Evolutionary conservation across 805 yeast species (phyloP), one percentile per base, ranked within the genome.

Genomic region (Yarrowia hollandica): DNA sequence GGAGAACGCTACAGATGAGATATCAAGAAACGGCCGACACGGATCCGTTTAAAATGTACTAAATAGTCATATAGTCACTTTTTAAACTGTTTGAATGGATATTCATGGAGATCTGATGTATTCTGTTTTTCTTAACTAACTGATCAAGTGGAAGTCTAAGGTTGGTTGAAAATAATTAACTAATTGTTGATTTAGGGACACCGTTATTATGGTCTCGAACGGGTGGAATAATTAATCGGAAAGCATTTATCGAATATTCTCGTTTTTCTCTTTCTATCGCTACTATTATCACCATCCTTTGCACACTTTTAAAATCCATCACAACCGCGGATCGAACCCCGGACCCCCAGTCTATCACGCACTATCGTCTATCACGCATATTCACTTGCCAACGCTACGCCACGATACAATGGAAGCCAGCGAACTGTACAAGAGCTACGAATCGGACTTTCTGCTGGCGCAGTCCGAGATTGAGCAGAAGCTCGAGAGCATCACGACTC

Each of bases 371-470:
- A 48, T 44, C 54, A 44, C 54, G 54, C 54, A 44, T 44, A 15
- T 14, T 4, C 12, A 5, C 22, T 26, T 12, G 33, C 15, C 19
- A 37, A n/a, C 18, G n/a, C 25, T 10, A 8, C 35, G 37, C 28
- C 54, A 44, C 54, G 26, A 30, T 37, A 44, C 34, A 9, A 48
- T 48, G 55, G 55, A 48, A 22, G 55, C 55, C 35, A 33, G 30
- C 21, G 86, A 83, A 25, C 72, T 84, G 67, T 84, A 86, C 67
- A 73, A 76, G 21, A 79, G 81, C 33, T 86, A 86, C 70, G 91
- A 86, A 66, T 69, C 84, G 2, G 96, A 89, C 68, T 82, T 83
- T 71, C 83, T 84, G 68, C 77, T 86, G 62, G 82, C 90, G 1
- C 77, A 79, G 62, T 81, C 82, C 55, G 95, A 88, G 64, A 85